phyloP scores from a whole-genome alignment of 306 rosid species.

The Medicago arabica region DNA sequence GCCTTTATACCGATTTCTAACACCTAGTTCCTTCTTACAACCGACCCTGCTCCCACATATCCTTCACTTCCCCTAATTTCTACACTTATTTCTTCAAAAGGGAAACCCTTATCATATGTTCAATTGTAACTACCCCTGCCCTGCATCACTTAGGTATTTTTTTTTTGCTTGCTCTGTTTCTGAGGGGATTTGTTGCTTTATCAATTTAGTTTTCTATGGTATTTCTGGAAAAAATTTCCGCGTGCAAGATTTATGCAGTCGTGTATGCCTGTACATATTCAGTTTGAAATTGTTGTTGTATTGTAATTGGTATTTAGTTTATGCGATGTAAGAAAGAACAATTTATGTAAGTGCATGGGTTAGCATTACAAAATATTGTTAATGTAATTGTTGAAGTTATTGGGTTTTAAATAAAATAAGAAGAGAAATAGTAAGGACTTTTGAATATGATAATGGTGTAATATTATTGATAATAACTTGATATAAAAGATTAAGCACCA shows the following conservation, averaged over 20 bases:
- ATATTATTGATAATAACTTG: neutral
- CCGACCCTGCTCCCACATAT: neutral
- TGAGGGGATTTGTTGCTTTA: slow-evolving; percentile 22
- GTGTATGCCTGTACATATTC: slow-evolving; percentile 15
- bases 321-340: neutral
- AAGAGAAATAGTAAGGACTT: neutral
- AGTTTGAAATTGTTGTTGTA: slow-evolving; percentile 10
- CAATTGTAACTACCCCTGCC: slow-evolving; percentile 11
- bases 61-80: slow-evolving; percentile 23
- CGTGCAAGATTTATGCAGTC: slow-evolving; percentile 22
- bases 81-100: slow-evolving; percentile 28
- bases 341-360: neutral
- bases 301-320: slow-evolving; percentile 21
- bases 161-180: slow-evolving; percentile 14
- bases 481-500: neutral
- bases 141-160: slow-evolving; percentile 20
- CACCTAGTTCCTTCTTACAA: slow-evolving; percentile 11
- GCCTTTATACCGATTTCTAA: slow-evolving; percentile 8
- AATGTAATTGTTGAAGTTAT: slow-evolving; percentile 3
- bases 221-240: slow-evolving; percentile 23
- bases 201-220: slow-evolving; percentile 1
- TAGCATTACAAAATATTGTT: slow-evolving; percentile 28
- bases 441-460: neutral
- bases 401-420: neutral
- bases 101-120: slow-evolving; percentile 21